phyloP scores from a whole-genome alignment of 805 yeast species.

The Ogataea minuta region DNA sequence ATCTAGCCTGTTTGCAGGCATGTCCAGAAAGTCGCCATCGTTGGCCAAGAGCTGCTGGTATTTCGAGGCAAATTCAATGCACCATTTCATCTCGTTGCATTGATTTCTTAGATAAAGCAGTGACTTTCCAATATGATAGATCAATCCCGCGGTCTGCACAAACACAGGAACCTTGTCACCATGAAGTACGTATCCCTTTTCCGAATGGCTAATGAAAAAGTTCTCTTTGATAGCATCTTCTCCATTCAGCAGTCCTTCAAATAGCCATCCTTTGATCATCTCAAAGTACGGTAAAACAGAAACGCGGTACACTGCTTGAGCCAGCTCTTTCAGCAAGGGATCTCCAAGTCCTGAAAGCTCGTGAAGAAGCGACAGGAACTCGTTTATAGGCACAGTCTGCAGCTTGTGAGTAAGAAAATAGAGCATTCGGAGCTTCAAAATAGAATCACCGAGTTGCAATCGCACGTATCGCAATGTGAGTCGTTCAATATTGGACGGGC shows the following conservation, averaged over 20 bases:
- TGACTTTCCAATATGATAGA: constrained; percentile 71
- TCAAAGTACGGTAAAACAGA: constrained; percentile 60
- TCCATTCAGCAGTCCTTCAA: constrained; percentile 53
- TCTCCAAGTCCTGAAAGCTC: constrained; percentile 65
- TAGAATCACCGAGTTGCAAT: constrained; percentile 46
- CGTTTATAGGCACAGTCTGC: constrained; percentile 39
- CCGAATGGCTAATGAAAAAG: constrained; percentile 47
- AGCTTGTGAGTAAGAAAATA: constrained; percentile 41
- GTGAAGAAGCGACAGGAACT: constrained; percentile 53
- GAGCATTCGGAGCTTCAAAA: constrained; percentile 57
- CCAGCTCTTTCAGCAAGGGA: constrained; percentile 40
- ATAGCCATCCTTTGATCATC: constrained; percentile 63
- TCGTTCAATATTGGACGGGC: constrained; percentile 28
- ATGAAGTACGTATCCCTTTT: constrained; percentile 1
- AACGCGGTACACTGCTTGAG: constrained; percentile 43
- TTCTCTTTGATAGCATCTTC: constrained; percentile 48
- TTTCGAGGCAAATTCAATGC: constrained; percentile 14
- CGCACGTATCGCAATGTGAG: constrained; percentile 35
- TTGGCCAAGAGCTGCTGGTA: constrained; percentile 7
- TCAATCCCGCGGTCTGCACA: constrained; percentile 42
- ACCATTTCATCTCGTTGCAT: constrained; percentile 71
- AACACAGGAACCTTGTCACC: constrained; percentile 44
- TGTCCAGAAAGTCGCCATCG: constrained; percentile 34
- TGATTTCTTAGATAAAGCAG: constrained; percentile 58
- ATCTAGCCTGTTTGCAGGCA: constrained; percentile 31